Conservation (phyloP, 78 protist genomes). For the Dictyostelium capitatum region DNA sequence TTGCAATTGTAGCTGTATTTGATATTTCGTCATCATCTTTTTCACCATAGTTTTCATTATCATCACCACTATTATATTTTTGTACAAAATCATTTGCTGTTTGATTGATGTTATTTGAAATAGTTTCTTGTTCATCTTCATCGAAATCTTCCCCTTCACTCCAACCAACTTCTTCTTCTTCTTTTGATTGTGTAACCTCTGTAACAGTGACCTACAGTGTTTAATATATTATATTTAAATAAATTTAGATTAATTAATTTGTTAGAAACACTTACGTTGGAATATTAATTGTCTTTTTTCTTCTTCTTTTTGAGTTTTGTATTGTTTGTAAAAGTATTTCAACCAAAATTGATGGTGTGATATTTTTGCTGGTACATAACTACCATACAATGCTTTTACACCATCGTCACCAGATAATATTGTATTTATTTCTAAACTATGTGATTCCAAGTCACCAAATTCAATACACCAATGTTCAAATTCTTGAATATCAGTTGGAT, state of each 20-base stretch:
- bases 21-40: background rate
- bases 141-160: slow-evolving; percentile 35
- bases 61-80: background rate
- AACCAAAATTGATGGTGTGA: slow-evolving; percentile 71
- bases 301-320: slow-evolving; percentile 69
- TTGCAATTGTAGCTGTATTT: background rate
- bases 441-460: slow-evolving; percentile 22
- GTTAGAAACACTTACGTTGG: slow-evolving; percentile 18
- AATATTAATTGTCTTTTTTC: slow-evolving; percentile 69
- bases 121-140: no score
- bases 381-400: slow-evolving; percentile 13
- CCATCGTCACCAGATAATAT: slow-evolving; percentile 59
- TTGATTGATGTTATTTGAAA: background rate
- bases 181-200: slow-evolving; percentile 39
- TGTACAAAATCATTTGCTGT: no score
- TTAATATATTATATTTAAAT: background rate
- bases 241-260: background rate
- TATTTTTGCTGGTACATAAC: slow-evolving; percentile 69
- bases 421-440: slow-evolving; percentile 25
- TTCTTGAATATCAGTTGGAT: slow-evolving; percentile 53
- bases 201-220: no score
- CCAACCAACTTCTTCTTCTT: slow-evolving; percentile 69
- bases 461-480: slow-evolving; percentile 64
- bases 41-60: background rate
- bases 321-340: slow-evolving; percentile 78